Percentiles rank a stretch among this genome's conserved stretches.
These are phyloP conservation scores for Xylaria palmicola DNA, from an alignment of 495 filamentous ascomycete species.

Conservation along the genomic window DNA sequence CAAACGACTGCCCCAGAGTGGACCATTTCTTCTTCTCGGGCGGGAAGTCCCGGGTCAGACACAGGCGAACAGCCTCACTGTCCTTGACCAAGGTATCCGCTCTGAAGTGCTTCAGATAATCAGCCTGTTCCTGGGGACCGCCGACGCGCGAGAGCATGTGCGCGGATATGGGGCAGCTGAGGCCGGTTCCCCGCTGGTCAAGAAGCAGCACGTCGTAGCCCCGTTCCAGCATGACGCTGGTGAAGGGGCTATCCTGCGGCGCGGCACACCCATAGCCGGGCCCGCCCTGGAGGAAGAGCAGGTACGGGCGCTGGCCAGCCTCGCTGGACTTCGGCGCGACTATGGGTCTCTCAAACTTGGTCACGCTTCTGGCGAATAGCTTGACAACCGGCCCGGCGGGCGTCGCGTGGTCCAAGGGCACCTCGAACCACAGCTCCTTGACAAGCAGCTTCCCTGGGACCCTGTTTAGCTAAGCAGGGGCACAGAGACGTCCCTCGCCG, in stretches of 20 bases:
- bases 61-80: conserved; percentile 78
- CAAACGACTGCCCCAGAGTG: conserved; percentile 86
- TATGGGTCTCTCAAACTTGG: conserved; percentile 62
- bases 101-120: conserved; percentile 82
- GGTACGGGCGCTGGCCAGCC: conserved; percentile 50
- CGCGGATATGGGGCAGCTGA: conserved; percentile 76
- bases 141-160: conserved; percentile 63
- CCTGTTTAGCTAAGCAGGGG: background rate
- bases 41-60: conserved; percentile 67
- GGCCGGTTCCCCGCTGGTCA: conserved; percentile 85
- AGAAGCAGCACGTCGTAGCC: conserved; percentile 84
- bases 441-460: conserved; percentile 67
- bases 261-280: conserved; percentile 72
- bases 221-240: conserved; percentile 67
- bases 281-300: conserved; percentile 70
- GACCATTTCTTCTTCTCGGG: conserved; percentile 74
- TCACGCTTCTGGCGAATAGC: conserved; percentile 73
- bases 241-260: conserved; percentile 69
- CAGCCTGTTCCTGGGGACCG: conserved; percentile 62
- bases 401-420: conserved; percentile 72
- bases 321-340: conserved; percentile 41
- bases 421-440: conserved; percentile 81
- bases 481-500: background rate
- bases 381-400: conserved; percentile 60
- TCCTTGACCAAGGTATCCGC: conserved; percentile 89